Evolutionary conservation across 2,329 filamentous ascomycete genomes (phyloP), one percentile per base, ranked within the genome.

Genomic region (Arthroderma sp.): DNA sequence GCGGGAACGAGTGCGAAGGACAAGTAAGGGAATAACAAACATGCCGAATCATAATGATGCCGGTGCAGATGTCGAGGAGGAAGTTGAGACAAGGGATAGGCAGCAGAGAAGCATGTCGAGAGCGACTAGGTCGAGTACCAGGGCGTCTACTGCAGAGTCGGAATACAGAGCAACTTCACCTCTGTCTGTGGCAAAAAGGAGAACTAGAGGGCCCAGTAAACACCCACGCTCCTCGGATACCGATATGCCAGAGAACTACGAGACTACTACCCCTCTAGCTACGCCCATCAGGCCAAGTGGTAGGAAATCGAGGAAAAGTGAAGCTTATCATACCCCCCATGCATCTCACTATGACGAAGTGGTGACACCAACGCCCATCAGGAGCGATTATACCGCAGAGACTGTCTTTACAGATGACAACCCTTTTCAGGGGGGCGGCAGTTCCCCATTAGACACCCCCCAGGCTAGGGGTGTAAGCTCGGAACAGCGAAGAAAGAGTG

Each of bases 371-470:
- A 67, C 73, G 5, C 68, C 64, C 17, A 61, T 74, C 17, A 80
- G 79, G 61, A 66, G 73, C 8, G 73, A 77, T 44, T 69, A 66
- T 6, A 68, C 66, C 39, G 77, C 79, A 5, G 79, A 80, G 35
- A 86, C 79, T 65, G 85, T 87, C 33, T 97, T 97, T 71, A 89
- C 86, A 1, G 81, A 85, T 63, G 89, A 96, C 56, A 97, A 97
- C 66, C 91, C 91, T 0, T 97, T 97, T 68, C 91, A 97, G 70
- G 88, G 87, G 67, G 86, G 89, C 41, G 86, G 89, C 41, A 87
- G 85, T 70, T 86, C 88, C 8, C 84, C 88, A 1, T 71, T 79
- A 4, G 71, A 77, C 28, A 76, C 68, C 75, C 76, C 28, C 73
- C 79, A 21, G 73, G 60, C 65, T 11, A 63, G 66, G 28, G 64